These are phyloP conservation scores for Tulasnella sp. DNA, from an alignment of 768 basidiomycete genomes.

Conservation along the genomic window DNA sequence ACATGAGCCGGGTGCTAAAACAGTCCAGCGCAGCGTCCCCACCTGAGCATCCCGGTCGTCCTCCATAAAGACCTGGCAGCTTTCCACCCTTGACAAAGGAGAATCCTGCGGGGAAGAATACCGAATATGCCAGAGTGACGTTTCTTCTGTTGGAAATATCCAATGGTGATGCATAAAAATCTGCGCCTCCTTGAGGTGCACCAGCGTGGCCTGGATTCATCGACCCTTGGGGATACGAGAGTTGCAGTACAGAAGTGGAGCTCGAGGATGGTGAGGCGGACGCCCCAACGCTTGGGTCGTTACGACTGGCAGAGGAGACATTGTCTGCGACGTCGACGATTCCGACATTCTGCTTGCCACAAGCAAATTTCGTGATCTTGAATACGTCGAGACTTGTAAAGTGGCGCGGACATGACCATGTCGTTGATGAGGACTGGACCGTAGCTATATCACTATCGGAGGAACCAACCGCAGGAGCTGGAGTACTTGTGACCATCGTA, in stretches of 20 bases:
- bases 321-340: conserved; percentile 41
- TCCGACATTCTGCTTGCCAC: conserved; percentile 42
- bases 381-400: conserved; percentile 51
- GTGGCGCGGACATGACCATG: conserved; percentile 41
- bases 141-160: conserved; percentile 31
- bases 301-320: conserved; percentile 24
- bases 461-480: too few species aligned
- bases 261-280: conserved; percentile 24
- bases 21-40: conserved; percentile 59
- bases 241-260: conserved; percentile 38
- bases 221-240: conserved; percentile 56
- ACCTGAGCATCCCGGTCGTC: conserved; percentile 49
- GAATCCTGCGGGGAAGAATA: conserved; percentile 65
- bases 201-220: conserved; percentile 46
- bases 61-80: conserved; percentile 60
- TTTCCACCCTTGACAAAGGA: conserved; percentile 76
- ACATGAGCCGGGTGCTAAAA: conserved; percentile 82
- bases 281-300: too few species aligned
- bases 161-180: conserved; percentile 48
- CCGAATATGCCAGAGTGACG: conserved; percentile 52
- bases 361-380: conserved; percentile 44
- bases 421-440: conserved; percentile 36
- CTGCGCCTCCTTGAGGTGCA: conserved; percentile 52
- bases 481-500: too few species aligned
- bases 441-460: too few species aligned